Base-by-base conservation (phyloP, 352 stramenopile species). In the Thraustochytrium striatum region DNA sequence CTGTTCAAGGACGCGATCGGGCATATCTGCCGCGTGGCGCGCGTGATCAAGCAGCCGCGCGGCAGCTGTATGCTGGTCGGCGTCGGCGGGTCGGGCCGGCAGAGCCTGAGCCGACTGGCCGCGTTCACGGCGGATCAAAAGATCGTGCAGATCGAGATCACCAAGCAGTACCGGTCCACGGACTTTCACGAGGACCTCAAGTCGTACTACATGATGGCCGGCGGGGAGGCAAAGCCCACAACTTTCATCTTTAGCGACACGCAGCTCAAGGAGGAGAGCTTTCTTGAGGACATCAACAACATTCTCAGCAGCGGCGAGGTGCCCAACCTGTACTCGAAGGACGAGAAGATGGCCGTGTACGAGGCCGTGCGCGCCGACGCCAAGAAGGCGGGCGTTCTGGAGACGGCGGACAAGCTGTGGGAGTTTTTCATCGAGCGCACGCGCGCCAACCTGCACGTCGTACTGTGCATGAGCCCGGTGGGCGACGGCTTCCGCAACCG, bases 211-310 rank as follows among this genome's bases (percentile, higher is more conserved):
- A 91, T 89, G 11, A 86, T 89, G 41, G 78, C 97, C 5, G 93
- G 91, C 16, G 90, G 90, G 50, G 89, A 81, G 43, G 72, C 38
- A n/a, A 81, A 90, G n/a, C 86, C 85, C 3, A 91, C 97, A 0
- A 90, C 97, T 3, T 97, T 97, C 82, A 87, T 97, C 25, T 97
- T 97, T 83, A 97, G 92, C 3, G 93, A 97, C 72, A 92, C 91
- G 0, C 93, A 97, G 73, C 90, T 95, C 0, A 93, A 97, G 1
- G 91, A 97, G 75, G 93, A 97, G 87, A 92, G 91, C 1, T 97
- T 97, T 70, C 86, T 97, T 19, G 93, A 97, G 79, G 97, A 95
- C 69, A 91, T 97, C 73, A 97, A 97, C 85, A 97, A 97, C 73
- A 97, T 97, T 91, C 85, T 97, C 8, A 97, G 92, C 1, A 97